These are phyloP conservation scores for Pseudocohnilembus persalinus DNA, from an alignment of 169 alveolate genomes.

Conservation along the genomic window DNA sequence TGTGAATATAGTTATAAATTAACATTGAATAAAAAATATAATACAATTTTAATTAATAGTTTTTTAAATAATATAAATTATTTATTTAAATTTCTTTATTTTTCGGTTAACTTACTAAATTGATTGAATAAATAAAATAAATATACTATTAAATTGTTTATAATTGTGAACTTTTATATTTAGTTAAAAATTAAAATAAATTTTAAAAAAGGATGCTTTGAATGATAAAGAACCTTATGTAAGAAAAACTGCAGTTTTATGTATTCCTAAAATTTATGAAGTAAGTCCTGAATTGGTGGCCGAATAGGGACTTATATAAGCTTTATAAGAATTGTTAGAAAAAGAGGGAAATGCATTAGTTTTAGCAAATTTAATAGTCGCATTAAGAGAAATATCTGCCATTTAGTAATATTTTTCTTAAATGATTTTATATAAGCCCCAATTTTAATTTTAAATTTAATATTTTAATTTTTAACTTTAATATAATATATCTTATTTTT, in stretches of 20 bases:
- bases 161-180: too few species aligned
- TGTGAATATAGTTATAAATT: too few species aligned
- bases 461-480: background rate
- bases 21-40: too few species aligned
- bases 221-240: conserved; percentile 98
- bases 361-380: conserved; percentile 94
- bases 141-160: background rate
- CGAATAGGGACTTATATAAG: conserved; percentile 91
- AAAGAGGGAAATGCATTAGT: conserved; percentile 95
- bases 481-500: background rate
- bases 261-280: conserved; percentile 96
- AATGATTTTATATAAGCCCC: too few species aligned
- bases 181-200: too few species aligned
- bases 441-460: background rate
- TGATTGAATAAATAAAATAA: too few species aligned
- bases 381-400: conserved; percentile 92
- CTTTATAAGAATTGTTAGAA: conserved; percentile 84
- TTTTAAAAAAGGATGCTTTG: conserved; percentile 78
- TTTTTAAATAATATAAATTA: too few species aligned
- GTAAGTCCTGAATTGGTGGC: conserved; percentile 91
- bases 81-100: too few species aligned
- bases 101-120: too few species aligned
- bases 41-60: too few species aligned
- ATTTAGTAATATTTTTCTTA: conserved; percentile 50
- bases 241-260: conserved; percentile 97